Percentiles rank a stretch among this genome's conserved stretches.
Evolutionary conservation across 371 early-diverging fungal genomes (phyloP).

Genomic region (Syncephalastrum monosporum): DNA sequence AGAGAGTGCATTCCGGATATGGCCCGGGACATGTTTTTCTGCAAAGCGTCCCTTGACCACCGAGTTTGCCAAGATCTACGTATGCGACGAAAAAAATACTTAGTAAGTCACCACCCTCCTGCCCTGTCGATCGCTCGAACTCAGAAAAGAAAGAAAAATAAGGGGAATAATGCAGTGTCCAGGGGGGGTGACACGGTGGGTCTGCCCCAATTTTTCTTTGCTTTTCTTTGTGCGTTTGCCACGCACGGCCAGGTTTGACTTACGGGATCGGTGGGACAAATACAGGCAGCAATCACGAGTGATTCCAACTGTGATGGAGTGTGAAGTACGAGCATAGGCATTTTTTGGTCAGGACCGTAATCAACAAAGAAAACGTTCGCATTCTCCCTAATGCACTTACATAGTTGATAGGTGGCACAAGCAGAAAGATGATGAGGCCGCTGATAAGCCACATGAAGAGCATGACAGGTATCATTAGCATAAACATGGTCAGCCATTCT

Average conservation of each 20-base stretch:
- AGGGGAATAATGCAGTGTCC: neutral
- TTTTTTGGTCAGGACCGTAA: too few relatives aligned
- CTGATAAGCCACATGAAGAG: constrained; percentile 83
- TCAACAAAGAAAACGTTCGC: neutral
- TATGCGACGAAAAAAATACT: neutral
- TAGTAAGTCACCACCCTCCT: neutral
- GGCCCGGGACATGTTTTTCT: constrained; percentile 85
- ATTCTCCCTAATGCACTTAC: constrained; percentile 37
- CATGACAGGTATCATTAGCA: constrained; percentile 88
- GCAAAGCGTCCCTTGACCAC: constrained; percentile 98
- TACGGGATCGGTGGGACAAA: constrained; percentile 96
- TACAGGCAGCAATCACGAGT: constrained; percentile 83
- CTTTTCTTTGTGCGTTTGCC: too few relatives aligned
- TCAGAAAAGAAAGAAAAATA: neutral
- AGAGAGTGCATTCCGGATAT: constrained; percentile 85
- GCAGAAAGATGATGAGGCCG: constrained; percentile 65
- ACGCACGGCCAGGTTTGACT: constrained; percentile 5
- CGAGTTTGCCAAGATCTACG: constrained; percentile 85
- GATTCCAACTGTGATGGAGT: constrained; percentile 53
- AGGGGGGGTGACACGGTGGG: neutral
- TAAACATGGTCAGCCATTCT: constrained; percentile 68
- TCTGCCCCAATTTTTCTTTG: neutral
- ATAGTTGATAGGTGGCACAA: constrained; percentile 64
- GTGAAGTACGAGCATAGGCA: neutral
- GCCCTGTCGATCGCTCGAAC: neutral